phyloP scores from a whole-genome alignment of 108 stramenopile genomes.

The Fragilaria radians region DNA sequence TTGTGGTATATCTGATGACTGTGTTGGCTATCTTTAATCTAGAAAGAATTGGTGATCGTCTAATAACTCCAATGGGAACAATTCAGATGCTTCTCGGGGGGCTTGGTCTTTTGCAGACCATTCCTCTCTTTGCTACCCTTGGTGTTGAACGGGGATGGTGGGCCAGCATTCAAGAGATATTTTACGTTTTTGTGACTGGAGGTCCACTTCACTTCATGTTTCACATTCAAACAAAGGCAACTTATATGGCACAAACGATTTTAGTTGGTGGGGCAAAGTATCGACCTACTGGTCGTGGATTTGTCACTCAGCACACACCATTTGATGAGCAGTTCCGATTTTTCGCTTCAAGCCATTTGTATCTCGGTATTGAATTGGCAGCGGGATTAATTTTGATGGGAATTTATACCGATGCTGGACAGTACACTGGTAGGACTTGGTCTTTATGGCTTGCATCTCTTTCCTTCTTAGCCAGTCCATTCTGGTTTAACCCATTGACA shows the following conservation, averaged over 20 bases:
- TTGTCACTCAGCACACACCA: conserved; percentile 94
- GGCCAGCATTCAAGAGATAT: conserved; percentile 78
- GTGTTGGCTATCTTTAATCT: conserved; percentile 84
- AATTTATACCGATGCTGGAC: conserved; percentile 75
- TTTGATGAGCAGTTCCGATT: conserved; percentile 96
- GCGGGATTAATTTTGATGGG: conserved; percentile 89
- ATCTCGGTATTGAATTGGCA: conserved; percentile 93
- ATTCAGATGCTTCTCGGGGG: conserved; percentile 93
- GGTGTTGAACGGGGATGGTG: conserved; percentile 94
- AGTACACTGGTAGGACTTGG: conserved; percentile 97
- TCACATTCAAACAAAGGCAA: conserved; percentile 97
- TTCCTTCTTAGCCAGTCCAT: conserved; percentile 95
- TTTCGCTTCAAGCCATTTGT: conserved; percentile 95
- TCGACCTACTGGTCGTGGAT: conserved; percentile 96
- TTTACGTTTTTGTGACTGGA: conserved; percentile 91
- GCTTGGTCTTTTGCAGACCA: conserved; percentile 92
- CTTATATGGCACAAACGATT: conserved; percentile 97
- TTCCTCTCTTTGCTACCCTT: conserved; percentile 94
- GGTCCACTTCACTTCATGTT: conserved; percentile 99
- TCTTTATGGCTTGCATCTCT: conserved; percentile 93
- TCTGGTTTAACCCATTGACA: conserved; percentile 99
- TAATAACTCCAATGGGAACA: conserved; percentile 90
- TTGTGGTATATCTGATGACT: conserved; percentile 91
- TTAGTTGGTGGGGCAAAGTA: conserved; percentile 98
- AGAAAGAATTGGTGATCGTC: conserved; percentile 91